Percentiles rank a stretch among this genome's conserved stretches.
Conservation (phyloP, 2,329 filamentous ascomycete species). For the Nigrospora osmanthi region DNA sequence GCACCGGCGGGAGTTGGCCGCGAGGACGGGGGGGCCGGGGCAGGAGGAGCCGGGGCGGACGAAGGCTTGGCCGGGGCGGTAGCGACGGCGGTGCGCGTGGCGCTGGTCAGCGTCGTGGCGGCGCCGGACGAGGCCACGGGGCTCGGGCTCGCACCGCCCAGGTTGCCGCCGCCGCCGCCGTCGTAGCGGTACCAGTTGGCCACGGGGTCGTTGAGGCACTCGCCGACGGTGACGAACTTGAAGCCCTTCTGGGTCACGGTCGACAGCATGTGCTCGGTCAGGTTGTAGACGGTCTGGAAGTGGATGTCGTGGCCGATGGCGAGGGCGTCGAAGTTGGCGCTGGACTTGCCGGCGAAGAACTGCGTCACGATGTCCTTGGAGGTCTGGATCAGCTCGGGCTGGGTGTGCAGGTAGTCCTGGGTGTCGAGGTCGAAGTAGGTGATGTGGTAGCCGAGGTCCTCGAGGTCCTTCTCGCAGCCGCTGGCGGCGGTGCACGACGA, state of each 20-base stretch:
- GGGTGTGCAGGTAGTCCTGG: conserved; percentile 49
- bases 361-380: conserved; percentile 39
- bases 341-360: conserved; percentile 27
- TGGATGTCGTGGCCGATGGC: conserved; percentile 47
- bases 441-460: conserved; percentile 43
- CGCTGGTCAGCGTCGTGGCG: not conserved
- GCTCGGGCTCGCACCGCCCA: not conserved
- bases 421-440: conserved; percentile 52
- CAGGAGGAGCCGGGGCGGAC: too few species aligned
- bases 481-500: conserved; percentile 30
- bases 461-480: conserved; percentile 23
- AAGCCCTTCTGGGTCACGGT: conserved; percentile 24
- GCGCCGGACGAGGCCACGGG: not conserved
- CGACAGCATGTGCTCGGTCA: conserved; percentile 26
- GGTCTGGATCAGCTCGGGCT: conserved; percentile 33
- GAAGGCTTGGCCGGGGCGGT: too few species aligned
- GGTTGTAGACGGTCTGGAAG: conserved; percentile 32
- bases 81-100: not conserved
- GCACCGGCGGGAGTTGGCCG: too few species aligned
- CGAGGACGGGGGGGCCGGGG: too few species aligned
- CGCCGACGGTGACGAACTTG: conserved; percentile 32
- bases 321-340: conserved; percentile 31
- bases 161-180: not conserved
- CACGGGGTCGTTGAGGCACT: conserved; percentile 34
- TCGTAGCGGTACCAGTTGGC: conserved; percentile 31